A percentile compares a stretch with the other conserved stretches of the same genome.
Conservation (phyloP, 305 asterid species). For the Solanum hybrid region DNA sequence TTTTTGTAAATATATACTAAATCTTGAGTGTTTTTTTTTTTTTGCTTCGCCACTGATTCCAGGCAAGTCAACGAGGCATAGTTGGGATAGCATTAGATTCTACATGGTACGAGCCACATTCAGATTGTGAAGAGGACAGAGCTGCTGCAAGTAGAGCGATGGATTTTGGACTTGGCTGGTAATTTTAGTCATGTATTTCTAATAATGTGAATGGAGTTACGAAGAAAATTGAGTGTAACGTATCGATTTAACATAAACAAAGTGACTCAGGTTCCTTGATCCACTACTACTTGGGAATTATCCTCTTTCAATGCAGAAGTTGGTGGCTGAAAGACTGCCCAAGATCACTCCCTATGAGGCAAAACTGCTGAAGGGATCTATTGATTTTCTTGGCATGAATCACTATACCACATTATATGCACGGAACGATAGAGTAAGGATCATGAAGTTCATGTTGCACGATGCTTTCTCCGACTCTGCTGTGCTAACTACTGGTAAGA, state of each 20-base stretch:
- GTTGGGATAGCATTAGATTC: constrained; percentile 65
- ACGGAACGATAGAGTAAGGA: constrained; percentile 46
- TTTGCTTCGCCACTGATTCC: background rate
- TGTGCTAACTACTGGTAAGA: constrained; percentile 60
- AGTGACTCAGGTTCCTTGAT: constrained; percentile 79
- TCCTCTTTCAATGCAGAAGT: constrained; percentile 79
- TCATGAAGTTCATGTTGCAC: constrained; percentile 38
- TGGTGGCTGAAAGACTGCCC: constrained; percentile 62
- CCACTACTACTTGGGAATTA: constrained; percentile 81
- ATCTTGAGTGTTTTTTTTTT: background rate
- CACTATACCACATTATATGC: constrained; percentile 72
- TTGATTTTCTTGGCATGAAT: constrained; percentile 79
- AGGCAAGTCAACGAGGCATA: constrained; percentile 55
- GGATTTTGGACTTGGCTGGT: constrained; percentile 86
- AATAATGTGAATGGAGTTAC: background rate
- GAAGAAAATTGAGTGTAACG: background rate
- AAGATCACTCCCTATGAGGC: constrained; percentile 33
- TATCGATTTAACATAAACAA: constrained; percentile 4
- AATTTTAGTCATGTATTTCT: constrained; percentile 4
- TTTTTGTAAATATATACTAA: background rate
- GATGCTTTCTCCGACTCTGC: constrained; percentile 70
- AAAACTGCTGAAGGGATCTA: constrained; percentile 38
- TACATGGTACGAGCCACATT: constrained; percentile 68
- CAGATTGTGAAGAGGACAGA: constrained; percentile 45
- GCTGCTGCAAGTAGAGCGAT: constrained; percentile 67